Evolutionary conservation across 768 basidiomycete genomes (phyloP).

Genomic region (Kwoniella sp.): DNA sequence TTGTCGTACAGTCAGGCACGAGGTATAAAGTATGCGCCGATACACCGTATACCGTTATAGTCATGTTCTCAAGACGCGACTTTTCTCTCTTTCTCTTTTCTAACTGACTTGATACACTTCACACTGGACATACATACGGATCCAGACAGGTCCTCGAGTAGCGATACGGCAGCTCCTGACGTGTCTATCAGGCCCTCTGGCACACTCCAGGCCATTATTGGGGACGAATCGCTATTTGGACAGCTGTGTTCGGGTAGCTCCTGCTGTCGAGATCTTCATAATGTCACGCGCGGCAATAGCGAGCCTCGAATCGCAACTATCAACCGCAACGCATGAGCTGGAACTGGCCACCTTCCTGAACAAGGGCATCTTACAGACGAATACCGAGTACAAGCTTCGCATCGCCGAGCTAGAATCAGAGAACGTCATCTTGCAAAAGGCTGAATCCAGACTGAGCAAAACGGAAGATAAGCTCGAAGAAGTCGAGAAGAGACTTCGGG

Average conservation of each 20-base stretch:
- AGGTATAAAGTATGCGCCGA: no score
- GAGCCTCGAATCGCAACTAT: constrained; percentile 11
- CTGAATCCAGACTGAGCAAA: constrained; percentile 36
- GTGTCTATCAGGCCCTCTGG: no score
- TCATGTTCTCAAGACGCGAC: constrained; percentile 5
- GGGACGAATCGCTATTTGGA: no score
- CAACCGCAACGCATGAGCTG: constrained; percentile 30
- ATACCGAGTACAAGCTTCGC: constrained; percentile 40
- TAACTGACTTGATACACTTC: neutral
- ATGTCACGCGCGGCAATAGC: constrained; percentile 25
- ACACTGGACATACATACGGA: no score
- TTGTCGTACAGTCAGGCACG: no score
- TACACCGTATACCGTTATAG: neutral
- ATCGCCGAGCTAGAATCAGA: constrained; percentile 46
- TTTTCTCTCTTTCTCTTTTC: neutral
- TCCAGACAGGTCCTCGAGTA: no score
- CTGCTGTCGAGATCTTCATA: neutral
- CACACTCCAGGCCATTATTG: no score
- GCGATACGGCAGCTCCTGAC: no score
- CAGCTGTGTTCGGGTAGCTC: neutral
- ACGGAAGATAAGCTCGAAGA: constrained; percentile 36
- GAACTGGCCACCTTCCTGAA: constrained; percentile 46
- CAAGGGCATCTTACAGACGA: constrained; percentile 45
- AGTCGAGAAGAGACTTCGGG: constrained; percentile 4
- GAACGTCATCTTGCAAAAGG: constrained; percentile 36